phyloP scores from a whole-genome alignment of 1,284 basidiomycete species.

The Cutaneotrichosporon cavernicola region DNA sequence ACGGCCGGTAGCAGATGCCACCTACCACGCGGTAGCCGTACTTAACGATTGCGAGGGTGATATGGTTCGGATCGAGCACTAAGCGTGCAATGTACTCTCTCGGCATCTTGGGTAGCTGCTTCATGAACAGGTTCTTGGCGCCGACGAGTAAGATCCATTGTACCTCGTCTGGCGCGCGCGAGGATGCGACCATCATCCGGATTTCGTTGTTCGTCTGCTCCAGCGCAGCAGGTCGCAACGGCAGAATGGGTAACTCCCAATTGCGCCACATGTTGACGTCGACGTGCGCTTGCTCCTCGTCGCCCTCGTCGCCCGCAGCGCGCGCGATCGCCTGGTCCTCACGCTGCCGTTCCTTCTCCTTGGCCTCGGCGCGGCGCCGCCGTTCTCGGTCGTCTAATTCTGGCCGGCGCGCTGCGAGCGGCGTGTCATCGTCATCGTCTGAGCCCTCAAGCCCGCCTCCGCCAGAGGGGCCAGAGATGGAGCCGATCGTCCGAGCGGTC shows the following conservation, averaged over 20 bases:
- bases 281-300: conserved; percentile 22
- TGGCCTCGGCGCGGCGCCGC: conserved; percentile 56
- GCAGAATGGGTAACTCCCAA: conserved; percentile 48
- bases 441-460: conserved; percentile 20
- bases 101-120: conserved; percentile 98
- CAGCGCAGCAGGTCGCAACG: conserved; percentile 66
- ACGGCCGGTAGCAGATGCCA: conserved; percentile 96
- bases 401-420: conserved; percentile 39
- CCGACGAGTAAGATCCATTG: conserved; percentile 85
- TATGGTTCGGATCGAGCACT: conserved; percentile 90
- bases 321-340: conserved; percentile 73
- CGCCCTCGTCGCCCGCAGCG: conserved; percentile 61
- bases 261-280: conserved; percentile 50
- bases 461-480: conserved; percentile 4
- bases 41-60: conserved; percentile 91
- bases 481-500: conserved; percentile 23
- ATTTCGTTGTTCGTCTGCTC: conserved; percentile 85
- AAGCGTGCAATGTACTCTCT: conserved; percentile 96
- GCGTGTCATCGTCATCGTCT: conserved; percentile 38
- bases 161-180: conserved; percentile 71
- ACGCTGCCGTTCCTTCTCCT: conserved; percentile 63
- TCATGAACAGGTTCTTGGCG: conserved; percentile 94
- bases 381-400: conserved; percentile 42
- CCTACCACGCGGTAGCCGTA: conserved; percentile 94
- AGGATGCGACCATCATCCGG: conserved; percentile 75